A percentile compares a stretch with the other conserved stretches of the same genome.
Evolutionary conservation across 208 protist genomes (phyloP).

Genomic region (Naegleria fowleri): DNA sequence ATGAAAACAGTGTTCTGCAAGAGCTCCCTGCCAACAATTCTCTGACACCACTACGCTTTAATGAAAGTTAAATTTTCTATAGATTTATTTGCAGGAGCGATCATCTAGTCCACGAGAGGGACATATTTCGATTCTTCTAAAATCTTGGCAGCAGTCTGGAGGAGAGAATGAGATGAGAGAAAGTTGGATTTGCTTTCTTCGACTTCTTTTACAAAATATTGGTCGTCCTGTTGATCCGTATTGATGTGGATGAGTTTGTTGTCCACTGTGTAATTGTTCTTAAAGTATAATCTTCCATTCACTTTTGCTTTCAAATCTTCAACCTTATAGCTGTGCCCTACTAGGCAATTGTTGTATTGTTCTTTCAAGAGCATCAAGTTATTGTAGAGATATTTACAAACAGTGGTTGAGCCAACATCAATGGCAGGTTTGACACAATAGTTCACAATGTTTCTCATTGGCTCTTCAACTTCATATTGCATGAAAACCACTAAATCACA

Average conservation of each 20-base stretch:
- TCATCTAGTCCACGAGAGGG: no score
- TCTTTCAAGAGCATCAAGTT: background rate
- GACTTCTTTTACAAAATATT: background rate
- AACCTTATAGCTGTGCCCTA: background rate
- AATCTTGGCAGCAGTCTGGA: no score
- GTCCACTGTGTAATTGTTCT: background rate
- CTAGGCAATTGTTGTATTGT: background rate
- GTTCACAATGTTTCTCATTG: background rate
- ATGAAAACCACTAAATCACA: background rate
- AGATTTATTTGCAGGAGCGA: no score
- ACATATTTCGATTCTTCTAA: no score
- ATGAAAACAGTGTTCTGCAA: no score
- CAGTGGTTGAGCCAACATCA: background rate
- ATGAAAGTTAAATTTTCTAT: no score
- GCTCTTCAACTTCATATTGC: background rate
- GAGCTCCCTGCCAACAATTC: no score
- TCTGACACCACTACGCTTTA: no score
- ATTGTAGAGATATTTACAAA: background rate
- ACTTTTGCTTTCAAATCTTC: background rate
- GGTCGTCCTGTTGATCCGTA: background rate
- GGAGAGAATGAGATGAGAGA: background rate
- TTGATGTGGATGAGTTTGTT: background rate
- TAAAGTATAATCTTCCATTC: background rate
- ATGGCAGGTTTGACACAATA: background rate
- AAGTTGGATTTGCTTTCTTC: background rate